Conservation (phyloP, 2,329 filamentous ascomycete species). For the Scedosporium minutisporum region DNA sequence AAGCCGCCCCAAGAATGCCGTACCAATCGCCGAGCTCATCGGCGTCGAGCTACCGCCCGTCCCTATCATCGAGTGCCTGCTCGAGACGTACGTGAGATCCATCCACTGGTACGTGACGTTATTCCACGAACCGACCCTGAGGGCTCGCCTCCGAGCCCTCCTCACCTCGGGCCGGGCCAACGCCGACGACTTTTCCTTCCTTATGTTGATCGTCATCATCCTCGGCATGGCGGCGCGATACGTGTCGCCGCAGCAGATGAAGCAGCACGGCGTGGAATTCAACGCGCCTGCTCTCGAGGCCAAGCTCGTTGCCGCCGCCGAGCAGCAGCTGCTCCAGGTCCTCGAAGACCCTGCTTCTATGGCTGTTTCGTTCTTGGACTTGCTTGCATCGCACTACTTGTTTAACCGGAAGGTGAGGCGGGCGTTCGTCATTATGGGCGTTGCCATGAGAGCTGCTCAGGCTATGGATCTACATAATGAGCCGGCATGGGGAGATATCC, state of each 20-base stretch:
- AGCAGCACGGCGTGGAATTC: not conserved
- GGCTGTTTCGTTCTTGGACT: not conserved
- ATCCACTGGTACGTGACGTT: not conserved
- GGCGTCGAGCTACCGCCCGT: not conserved
- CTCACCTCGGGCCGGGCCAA: not conserved
- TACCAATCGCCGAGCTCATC: not conserved
- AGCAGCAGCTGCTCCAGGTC: not conserved
- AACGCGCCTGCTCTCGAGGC: not conserved
- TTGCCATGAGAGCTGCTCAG: not conserved
- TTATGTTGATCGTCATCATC: not conserved
- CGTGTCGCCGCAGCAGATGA: not conserved
- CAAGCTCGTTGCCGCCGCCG: not conserved
- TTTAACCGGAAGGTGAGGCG: not conserved
- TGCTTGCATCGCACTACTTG: not conserved
- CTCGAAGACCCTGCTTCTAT: not conserved
- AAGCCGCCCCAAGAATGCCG: not conserved
- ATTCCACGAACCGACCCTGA: not conserved
- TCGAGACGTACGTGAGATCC: not conserved
- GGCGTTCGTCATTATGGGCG: not conserved
- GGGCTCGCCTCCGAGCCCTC: not conserved
- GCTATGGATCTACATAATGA: not conserved
- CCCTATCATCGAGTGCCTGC: not conserved
- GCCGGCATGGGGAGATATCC: not conserved
- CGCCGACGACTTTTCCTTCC: not conserved
- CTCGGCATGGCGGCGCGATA: not conserved